phyloP scores from a whole-genome alignment of 2,329 filamentous ascomycete genomes.

The Nothophaeocryptopus gaeumannii region DNA sequence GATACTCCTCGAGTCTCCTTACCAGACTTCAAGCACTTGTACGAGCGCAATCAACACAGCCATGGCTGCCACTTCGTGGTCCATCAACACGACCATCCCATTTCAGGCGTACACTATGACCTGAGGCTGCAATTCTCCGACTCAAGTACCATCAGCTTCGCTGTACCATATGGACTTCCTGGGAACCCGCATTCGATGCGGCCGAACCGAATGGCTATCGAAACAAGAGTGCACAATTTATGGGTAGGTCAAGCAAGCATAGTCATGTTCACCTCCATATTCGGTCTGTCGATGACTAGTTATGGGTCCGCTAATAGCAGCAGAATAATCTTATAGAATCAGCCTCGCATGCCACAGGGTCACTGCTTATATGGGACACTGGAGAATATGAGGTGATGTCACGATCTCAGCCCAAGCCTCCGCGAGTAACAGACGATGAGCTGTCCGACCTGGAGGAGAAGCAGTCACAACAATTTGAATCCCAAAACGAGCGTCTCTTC shows the following conservation, averaged over 20 bases:
- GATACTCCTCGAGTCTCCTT: constrained; percentile 40
- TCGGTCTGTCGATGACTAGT: neutral
- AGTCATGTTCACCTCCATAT: neutral
- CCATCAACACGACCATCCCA: constrained; percentile 70
- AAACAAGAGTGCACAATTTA: constrained; percentile 45
- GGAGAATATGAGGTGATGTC: constrained; percentile 43
- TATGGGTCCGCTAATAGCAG: too few species aligned
- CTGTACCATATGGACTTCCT: constrained; percentile 44
- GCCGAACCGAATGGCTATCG: constrained; percentile 43
- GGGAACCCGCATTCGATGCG: constrained; percentile 42
- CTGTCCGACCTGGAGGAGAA: constrained; percentile 28
- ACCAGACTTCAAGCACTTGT: constrained; percentile 45
- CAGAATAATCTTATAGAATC: constrained; percentile 47
- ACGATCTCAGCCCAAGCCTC: constrained; percentile 21
- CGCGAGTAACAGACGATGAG: constrained; percentile 36
- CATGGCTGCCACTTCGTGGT: constrained; percentile 60
- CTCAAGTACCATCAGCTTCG: constrained; percentile 61
- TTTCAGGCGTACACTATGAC: constrained; percentile 60
- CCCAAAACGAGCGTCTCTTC: constrained; percentile 39
- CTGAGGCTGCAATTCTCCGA: constrained; percentile 67
- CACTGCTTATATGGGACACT: constrained; percentile 47
- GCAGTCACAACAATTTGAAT: neutral
- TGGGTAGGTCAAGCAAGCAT: constrained; percentile 33
- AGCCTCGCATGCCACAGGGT: constrained; percentile 43
- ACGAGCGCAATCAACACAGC: constrained; percentile 46